A percentile compares a stretch with the other conserved stretches of the same genome.
phyloP scores from a whole-genome alignment of 768 basidiomycete species.

The Lactifluus echinatus region DNA sequence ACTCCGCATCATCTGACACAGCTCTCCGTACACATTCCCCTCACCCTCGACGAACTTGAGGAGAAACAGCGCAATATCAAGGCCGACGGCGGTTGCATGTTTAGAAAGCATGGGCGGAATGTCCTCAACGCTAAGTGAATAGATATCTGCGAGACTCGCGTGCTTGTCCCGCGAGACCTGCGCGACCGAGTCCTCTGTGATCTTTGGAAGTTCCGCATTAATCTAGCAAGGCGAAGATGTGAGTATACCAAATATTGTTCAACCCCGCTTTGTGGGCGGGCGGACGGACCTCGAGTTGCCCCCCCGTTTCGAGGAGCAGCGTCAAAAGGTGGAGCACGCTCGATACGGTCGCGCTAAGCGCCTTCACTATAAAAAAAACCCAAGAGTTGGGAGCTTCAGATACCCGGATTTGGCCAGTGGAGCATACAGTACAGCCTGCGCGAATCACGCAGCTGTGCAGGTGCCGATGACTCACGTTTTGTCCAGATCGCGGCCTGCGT shows the following conservation, averaged over 20 bases:
- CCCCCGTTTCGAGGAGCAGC: not conserved
- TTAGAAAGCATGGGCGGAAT: slow-evolving; percentile 2
- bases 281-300: slow-evolving; percentile 11
- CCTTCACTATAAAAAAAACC: too few relatives aligned
- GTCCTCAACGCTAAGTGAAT: slow-evolving; percentile 9
- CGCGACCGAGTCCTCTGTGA: slow-evolving; percentile 6
- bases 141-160: slow-evolving; percentile 1
- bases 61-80: slow-evolving; percentile 2
- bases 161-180: slow-evolving; percentile 14
- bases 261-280: not conserved
- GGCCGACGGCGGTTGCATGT: not conserved
- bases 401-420: not conserved
- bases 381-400: not conserved
- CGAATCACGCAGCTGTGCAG: not conserved
- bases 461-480: slow-evolving; percentile 2
- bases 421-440: not conserved
- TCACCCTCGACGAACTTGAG: slow-evolving; percentile 1
- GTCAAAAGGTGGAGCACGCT: slow-evolving; percentile 12
- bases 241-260: not conserved
- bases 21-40: not conserved
- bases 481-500: slow-evolving; percentile 14
- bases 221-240: not conserved
- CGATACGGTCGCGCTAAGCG: not conserved
- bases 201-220: not conserved
- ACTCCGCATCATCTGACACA: slow-evolving; percentile 12